A percentile compares a stretch with the other conserved stretches of the same genome.
Evolutionary conservation across 1,284 basidiomycete species (phyloP).

Genomic region (Cryptococcus sp.): DNA sequence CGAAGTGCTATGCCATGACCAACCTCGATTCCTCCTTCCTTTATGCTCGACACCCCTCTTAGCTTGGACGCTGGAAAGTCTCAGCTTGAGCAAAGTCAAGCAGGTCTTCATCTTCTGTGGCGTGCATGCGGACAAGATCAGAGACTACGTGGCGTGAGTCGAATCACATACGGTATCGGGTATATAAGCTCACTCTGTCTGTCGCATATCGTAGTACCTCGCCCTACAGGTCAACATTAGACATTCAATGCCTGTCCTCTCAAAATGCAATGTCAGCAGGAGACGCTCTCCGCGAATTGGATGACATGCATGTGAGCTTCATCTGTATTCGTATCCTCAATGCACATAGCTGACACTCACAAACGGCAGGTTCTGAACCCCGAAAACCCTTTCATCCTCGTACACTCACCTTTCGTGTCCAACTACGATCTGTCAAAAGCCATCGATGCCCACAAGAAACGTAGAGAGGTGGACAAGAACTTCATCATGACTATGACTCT

Average conservation of each 20-base stretch:
- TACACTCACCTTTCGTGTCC: conserved; percentile 91
- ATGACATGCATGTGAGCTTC: conserved; percentile 63
- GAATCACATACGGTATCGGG: conserved; percentile 5
- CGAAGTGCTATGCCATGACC: conserved; percentile 77
- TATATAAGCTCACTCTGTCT: neutral
- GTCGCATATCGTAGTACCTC: conserved; percentile 26
- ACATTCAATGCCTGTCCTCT: conserved; percentile 83
- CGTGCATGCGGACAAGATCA: conserved; percentile 80
- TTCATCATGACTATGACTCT: conserved; percentile 96
- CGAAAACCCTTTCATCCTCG: conserved; percentile 79
- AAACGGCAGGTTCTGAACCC: conserved; percentile 73
- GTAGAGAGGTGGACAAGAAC: conserved; percentile 83
- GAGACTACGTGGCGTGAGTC: conserved; percentile 73
- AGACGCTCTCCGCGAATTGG: conserved; percentile 95
- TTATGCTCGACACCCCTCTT: conserved; percentile 91
- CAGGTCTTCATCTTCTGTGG: conserved; percentile 93
- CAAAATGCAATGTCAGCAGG: conserved; percentile 88
- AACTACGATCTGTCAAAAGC: conserved; percentile 88
- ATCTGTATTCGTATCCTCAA: neutral
- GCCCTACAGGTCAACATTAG: conserved; percentile 65
- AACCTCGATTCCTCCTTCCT: conserved; percentile 84
- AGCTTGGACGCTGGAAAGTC: conserved; percentile 93
- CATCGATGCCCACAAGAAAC: conserved; percentile 82
- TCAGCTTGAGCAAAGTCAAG: conserved; percentile 87
- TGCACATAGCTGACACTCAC: conserved; percentile 4